Conservation (phyloP, 352 stramenopile species). For the Thraustochytrium sp. region DNA sequence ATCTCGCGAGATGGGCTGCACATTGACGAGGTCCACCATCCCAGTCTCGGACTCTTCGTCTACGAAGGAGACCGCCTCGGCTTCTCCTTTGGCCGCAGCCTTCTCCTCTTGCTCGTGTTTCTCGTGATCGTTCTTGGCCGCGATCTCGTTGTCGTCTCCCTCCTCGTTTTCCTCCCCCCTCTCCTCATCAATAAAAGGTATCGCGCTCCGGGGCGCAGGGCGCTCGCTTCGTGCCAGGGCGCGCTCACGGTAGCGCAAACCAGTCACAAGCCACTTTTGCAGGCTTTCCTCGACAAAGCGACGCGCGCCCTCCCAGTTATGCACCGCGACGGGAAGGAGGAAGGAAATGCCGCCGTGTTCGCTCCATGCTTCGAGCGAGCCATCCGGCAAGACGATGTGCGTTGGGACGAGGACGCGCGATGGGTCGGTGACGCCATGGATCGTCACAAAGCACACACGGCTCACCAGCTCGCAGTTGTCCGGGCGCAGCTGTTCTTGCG, state of each 20-base stretch:
- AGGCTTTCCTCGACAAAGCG: conserved; percentile 11
- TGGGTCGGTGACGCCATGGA: neutral
- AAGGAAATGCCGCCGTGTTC: neutral
- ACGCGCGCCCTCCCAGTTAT: neutral
- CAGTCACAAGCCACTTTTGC: neutral
- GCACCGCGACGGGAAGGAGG: neutral
- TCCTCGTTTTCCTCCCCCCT: neutral
- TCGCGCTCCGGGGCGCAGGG: neutral
- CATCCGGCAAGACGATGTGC: neutral
- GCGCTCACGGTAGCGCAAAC: neutral
- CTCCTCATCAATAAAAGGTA: neutral
- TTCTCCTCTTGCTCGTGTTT: neutral
- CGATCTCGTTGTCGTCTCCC: neutral
- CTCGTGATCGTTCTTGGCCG: neutral
- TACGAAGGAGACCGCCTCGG: neutral
- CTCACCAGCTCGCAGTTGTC: neutral
- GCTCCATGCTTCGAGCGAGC: neutral
- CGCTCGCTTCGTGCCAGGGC: neutral
- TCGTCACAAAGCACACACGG: neutral
- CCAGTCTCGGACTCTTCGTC: neutral
- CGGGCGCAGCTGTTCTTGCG: too few species aligned
- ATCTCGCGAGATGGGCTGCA: neutral
- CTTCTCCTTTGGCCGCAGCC: neutral
- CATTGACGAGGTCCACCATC: neutral
- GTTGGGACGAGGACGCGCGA: neutral